Evolutionary conservation across 2,329 filamentous ascomycete species (phyloP).

Genomic region (Claviceps purpurea): DNA sequence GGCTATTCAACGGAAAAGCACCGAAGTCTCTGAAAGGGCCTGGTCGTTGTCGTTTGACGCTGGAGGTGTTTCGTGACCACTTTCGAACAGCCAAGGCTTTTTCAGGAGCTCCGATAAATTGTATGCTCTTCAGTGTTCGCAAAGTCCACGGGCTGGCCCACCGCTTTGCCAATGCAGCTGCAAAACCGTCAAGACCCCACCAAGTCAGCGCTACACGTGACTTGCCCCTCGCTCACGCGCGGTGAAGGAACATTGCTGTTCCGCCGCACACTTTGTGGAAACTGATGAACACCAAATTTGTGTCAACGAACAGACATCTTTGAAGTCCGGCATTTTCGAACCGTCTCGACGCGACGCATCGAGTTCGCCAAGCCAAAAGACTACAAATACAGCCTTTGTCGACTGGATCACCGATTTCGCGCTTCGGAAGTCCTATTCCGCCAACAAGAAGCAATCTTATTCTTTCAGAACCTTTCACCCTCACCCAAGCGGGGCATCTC

Average conservation of each 20-base stretch:
- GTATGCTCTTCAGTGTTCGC: slow-evolving; percentile 1
- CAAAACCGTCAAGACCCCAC: slow-evolving; percentile 6
- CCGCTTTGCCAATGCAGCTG: background rate
- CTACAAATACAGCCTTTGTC: background rate
- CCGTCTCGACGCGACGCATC: background rate
- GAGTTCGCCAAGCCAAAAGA: background rate
- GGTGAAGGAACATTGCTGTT: slow-evolving; percentile 26
- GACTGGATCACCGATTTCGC: background rate
- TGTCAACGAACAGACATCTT: slow-evolving; percentile 9
- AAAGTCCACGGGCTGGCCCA: background rate
- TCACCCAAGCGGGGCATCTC: slow-evolving; percentile 23
- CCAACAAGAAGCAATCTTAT: background rate
- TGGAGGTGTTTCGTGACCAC: slow-evolving; percentile 3
- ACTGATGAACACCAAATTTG: slow-evolving; percentile 27
- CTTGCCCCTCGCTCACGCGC: slow-evolving; percentile 23
- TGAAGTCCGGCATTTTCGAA: background rate
- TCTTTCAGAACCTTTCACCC: slow-evolving; percentile 5
- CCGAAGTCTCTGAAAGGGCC: slow-evolving; percentile 1
- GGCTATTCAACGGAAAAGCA: slow-evolving; percentile 2
- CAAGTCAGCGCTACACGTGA: slow-evolving; percentile 20
- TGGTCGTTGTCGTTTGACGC: slow-evolving; percentile 5
- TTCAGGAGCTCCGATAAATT: slow-evolving; percentile 11
- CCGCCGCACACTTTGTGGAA: slow-evolving; percentile 27
- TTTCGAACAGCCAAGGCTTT: slow-evolving; percentile 12
- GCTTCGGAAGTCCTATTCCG: background rate